phyloP scores from a whole-genome alignment of 768 basidiomycete genomes.

The Mycena albidolilacea region DNA sequence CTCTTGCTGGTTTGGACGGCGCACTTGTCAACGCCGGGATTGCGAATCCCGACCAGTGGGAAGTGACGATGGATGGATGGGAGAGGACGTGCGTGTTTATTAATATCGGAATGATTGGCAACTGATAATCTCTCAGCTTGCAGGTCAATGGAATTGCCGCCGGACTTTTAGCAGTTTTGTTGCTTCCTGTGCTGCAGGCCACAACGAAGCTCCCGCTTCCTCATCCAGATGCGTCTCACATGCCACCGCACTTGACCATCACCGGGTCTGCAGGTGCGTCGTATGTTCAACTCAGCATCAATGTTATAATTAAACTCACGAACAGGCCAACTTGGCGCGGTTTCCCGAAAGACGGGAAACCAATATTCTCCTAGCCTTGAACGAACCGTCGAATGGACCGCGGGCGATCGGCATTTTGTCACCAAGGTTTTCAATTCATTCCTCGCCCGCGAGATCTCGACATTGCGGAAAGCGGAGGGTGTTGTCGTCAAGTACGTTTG shows the following conservation, averaged over 20 bases:
- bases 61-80: constrained; percentile 50
- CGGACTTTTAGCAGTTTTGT: constrained; percentile 29
- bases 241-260: constrained; percentile 29
- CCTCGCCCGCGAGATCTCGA: constrained; percentile 20
- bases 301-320: neutral
- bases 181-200: constrained; percentile 29
- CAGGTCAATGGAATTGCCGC: neutral
- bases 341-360: constrained; percentile 8
- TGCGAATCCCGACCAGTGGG: neutral
- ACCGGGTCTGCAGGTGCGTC: constrained; percentile 25
- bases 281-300: neutral
- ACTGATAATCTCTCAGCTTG: no score
- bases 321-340: neutral
- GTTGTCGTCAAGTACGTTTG: constrained; percentile 30
- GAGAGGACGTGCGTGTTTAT: constrained; percentile 47
- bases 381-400: neutral
- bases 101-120: neutral
- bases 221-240: neutral
- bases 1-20: constrained; percentile 43
- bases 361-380: constrained; percentile 22
- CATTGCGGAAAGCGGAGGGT: constrained; percentile 17
- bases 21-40: constrained; percentile 51
- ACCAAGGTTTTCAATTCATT: constrained; percentile 24
- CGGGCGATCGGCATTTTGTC: constrained; percentile 7
- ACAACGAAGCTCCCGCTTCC: constrained; percentile 11